Evolutionary conservation across 2,329 filamentous ascomycete species (phyloP).

Genomic region (Beauveria sp.): DNA sequence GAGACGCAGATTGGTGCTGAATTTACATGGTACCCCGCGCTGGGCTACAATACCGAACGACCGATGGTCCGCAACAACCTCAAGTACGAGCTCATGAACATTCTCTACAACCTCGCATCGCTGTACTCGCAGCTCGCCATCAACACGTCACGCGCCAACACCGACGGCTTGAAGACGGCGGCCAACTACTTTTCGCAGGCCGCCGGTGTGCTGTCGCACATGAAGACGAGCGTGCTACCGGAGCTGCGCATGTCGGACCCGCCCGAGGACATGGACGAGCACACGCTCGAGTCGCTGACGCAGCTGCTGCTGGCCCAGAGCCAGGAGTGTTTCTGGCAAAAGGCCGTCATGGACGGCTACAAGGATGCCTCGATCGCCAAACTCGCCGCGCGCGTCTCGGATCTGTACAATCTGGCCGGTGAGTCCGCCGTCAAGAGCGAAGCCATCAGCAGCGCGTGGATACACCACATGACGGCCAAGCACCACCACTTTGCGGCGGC

Average conservation of each 20-base stretch:
- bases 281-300: constrained; percentile 75
- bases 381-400: constrained; percentile 79
- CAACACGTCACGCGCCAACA: constrained; percentile 65
- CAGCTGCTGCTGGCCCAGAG: constrained; percentile 84
- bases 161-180: constrained; percentile 78
- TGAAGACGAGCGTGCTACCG: constrained; percentile 69
- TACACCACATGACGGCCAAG: constrained; percentile 95
- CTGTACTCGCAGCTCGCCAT: constrained; percentile 90
- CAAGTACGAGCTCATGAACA: constrained; percentile 80
- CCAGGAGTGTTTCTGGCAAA: constrained; percentile 98
- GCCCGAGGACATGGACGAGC: constrained; percentile 90
- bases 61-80: constrained; percentile 60
- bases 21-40: constrained; percentile 90
- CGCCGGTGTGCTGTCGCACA: constrained; percentile 73
- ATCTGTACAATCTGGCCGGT: constrained; percentile 77
- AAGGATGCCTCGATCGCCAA: constrained; percentile 91
- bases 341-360: constrained; percentile 86
- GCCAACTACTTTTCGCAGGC: constrained; percentile 85
- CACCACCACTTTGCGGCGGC: constrained; percentile 96
- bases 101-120: constrained; percentile 87
- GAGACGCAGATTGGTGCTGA: constrained; percentile 73
- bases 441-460: constrained; percentile 88
- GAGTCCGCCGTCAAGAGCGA: constrained; percentile 86
- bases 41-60: constrained; percentile 80
- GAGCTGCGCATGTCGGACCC: constrained; percentile 74